These are phyloP conservation scores for Phytophthora litchii DNA, from an alignment of 352 stramenopile genomes.

Conservation along the genomic window DNA sequence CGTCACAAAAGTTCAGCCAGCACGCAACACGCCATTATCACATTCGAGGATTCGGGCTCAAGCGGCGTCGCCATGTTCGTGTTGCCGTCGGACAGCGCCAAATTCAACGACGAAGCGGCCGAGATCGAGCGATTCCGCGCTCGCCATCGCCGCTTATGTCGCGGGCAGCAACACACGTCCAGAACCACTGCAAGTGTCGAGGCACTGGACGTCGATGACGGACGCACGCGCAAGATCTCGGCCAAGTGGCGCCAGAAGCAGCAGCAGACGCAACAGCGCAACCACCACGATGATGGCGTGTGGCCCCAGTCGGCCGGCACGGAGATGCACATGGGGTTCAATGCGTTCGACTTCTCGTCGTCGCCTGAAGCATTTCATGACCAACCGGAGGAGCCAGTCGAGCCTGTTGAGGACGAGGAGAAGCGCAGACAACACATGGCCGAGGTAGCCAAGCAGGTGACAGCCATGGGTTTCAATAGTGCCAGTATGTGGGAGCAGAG, in stretches of 20 bases:
- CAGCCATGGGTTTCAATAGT: constrained; percentile 21
- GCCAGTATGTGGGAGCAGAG: constrained; percentile 46
- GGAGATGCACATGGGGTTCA: constrained; percentile 41
- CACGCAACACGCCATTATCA: neutral
- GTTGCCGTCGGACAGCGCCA: neutral
- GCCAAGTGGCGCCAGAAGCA: constrained; percentile 32
- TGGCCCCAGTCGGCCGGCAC: constrained; percentile 19
- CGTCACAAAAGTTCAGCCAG: constrained; percentile 8
- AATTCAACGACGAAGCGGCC: constrained; percentile 7
- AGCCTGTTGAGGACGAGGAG: constrained; percentile 8
- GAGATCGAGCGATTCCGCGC: constrained; percentile 50
- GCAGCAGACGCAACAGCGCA: constrained; percentile 1
- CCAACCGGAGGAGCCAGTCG: neutral
- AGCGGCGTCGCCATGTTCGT: constrained; percentile 2
- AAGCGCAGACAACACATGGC: constrained; percentile 18
- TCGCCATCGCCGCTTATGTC: constrained; percentile 36
- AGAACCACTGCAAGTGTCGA: constrained; percentile 1
- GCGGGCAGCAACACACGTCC: constrained; percentile 9
- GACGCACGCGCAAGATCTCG: constrained; percentile 45
- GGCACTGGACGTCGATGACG: constrained; percentile 24
- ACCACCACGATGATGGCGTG: constrained; percentile 19
- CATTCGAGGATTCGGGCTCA: neutral
- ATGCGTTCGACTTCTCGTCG: constrained; percentile 50
- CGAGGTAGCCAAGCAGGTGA: constrained; percentile 19
- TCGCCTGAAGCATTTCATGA: constrained; percentile 45